Evolutionary conservation across 2,329 filamentous ascomycete species (phyloP), one percentile per base, ranked within the genome.

Genomic region (Fusarium nisikadoi): DNA sequence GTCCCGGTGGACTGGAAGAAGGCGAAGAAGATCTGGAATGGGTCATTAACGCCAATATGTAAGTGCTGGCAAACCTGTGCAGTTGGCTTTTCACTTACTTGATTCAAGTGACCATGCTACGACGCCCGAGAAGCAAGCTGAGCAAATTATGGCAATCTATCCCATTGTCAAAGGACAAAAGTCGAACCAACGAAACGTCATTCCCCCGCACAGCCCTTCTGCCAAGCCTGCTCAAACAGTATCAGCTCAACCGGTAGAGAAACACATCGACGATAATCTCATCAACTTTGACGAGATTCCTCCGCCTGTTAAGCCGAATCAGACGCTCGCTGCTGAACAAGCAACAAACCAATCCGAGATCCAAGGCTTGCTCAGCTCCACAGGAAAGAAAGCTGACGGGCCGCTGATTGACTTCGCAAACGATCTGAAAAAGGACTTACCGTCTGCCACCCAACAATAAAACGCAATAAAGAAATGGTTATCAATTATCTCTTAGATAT

Each of bases 11-110:
- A 3, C 79, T 87, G 8, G 93, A 96, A 71, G 91, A 95, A 79
- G 93, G 93, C 33, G 93, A 97, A 80, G 94, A 97, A 79, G 94
- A 93, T 73, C 84, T 99, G 35, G 96, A 98, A 82, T 99, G 94
- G 94, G 95, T 98, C 78, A 93, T 99, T 77, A 92, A 95, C 80
- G 92, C 95, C 4, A 86, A 91, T 62, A 89, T 99, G 94, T 97
- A 83, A 79, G 86, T 81, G n/a, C 38, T 35, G 12, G 31, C 25
- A 35, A 12, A 27, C 36, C 41, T 20, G 13, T 39, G 43, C 11
- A 23, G 16, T 20, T 20, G 20, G n/a, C 17, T 13, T 23, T 29
- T 25, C n/a, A 23, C 72, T 78, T 47, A 80, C 60, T 17, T 16
- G 2, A 14, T 10, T 23, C 27, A 60, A 83, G 81, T 46, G 79